phyloP scores from a whole-genome alignment of 2,329 filamentous ascomycete genomes.

The Aspergillus pseudoviridinutans region DNA sequence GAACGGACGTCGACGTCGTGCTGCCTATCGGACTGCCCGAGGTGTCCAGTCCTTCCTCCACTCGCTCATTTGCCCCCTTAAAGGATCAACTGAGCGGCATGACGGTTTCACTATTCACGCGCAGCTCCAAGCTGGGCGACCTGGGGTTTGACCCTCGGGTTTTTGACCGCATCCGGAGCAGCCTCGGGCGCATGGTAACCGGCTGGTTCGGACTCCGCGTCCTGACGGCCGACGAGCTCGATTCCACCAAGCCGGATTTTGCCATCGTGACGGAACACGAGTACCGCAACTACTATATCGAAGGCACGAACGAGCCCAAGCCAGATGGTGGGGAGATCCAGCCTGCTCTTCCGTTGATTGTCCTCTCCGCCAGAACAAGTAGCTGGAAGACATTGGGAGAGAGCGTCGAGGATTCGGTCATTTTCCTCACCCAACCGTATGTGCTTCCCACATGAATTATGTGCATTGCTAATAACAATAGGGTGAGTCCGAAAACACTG shows the following conservation, averaged over 20 bases:
- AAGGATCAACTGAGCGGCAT: slow-evolving; percentile 10
- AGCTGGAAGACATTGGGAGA: slow-evolving; percentile 14
- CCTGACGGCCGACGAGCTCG: slow-evolving; percentile 9
- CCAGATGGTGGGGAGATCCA: background rate
- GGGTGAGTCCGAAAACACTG: slow-evolving; percentile 19
- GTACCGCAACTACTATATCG: slow-evolving; percentile 12
- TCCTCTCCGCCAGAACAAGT: slow-evolving; percentile 13
- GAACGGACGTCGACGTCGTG: slow-evolving; percentile 20
- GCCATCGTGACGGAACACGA: slow-evolving; percentile 18
- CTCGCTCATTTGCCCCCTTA: background rate
- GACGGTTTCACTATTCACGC: slow-evolving; percentile 16
- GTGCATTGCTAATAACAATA: background rate
- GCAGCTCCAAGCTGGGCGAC: slow-evolving; percentile 8
- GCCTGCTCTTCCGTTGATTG: slow-evolving; percentile 13
- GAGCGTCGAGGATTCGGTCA: slow-evolving; percentile 11
- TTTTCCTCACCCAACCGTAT: slow-evolving; percentile 21
- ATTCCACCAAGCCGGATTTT: slow-evolving; percentile 10
- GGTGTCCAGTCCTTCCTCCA: background rate
- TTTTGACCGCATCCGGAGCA: slow-evolving; percentile 11
- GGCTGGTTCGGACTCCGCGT: slow-evolving; percentile 18
- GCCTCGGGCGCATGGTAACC: slow-evolving; percentile 12
- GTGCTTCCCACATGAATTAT: background rate
- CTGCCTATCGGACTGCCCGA: slow-evolving; percentile 10
- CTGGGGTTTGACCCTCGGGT: slow-evolving; percentile 10
- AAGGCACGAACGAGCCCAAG: slow-evolving; percentile 5